Evolutionary conservation across 768 basidiomycete genomes (phyloP).

Genomic region (Podaxis sp.): DNA sequence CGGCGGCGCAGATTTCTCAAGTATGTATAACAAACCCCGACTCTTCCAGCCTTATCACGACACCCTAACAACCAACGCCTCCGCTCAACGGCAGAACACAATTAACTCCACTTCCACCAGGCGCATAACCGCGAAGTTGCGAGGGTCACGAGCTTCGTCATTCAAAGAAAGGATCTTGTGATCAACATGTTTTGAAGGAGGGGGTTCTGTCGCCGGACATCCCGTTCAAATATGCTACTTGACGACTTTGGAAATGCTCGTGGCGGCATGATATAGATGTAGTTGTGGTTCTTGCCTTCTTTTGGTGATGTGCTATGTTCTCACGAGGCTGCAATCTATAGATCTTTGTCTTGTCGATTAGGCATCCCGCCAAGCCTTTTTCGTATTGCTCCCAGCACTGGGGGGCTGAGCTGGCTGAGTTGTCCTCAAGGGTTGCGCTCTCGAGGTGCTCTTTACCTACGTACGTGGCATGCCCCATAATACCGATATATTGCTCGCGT

Average conservation of each 20-base stretch:
- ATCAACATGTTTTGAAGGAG: not conserved
- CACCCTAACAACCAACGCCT: not conserved
- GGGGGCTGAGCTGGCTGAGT: too few relatives aligned
- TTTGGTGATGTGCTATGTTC: not conserved
- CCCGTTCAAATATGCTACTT: not conserved
- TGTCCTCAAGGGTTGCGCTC: too few relatives aligned
- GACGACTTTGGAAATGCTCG: not conserved
- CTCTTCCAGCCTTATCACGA: not conserved
- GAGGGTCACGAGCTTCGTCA: not conserved
- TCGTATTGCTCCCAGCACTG: not conserved
- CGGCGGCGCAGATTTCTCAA: not conserved
- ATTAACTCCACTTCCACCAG: conserved; percentile 2
- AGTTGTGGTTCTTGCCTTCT: not conserved
- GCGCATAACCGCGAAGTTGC: not conserved
- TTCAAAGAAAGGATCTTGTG: not conserved
- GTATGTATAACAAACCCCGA: not conserved
- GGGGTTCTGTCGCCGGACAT: not conserved
- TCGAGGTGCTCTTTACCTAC: too few relatives aligned
- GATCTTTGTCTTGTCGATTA: not conserved
- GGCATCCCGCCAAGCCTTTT: not conserved
- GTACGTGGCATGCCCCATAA: not conserved
- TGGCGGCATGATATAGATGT: not conserved
- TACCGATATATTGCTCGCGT: not conserved
- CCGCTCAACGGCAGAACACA: not conserved
- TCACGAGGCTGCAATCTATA: not conserved